Base-by-base conservation (phyloP, 1,139 yeast species). In the Blastobotrys petasosporus region DNA sequence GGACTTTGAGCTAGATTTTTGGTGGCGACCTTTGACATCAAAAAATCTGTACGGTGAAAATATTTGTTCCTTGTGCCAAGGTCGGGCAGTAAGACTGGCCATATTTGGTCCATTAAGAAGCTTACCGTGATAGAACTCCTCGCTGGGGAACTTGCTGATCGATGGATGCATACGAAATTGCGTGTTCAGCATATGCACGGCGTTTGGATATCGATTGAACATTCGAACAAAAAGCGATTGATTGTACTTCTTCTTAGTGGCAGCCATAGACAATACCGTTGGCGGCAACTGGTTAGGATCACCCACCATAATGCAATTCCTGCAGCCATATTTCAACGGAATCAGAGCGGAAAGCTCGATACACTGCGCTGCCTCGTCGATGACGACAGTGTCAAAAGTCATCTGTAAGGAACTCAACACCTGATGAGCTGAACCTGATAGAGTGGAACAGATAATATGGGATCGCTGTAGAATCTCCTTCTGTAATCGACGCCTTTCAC, bases 231-330 rank as follows among this genome's bases (percentile, higher is more conserved):
- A 94, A 60, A 94, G 73, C 61, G 95, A 85, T 63, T 90, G 95
- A 53, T 92, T 96, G 60, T 94, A 94, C 39, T 80, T 79, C 52
- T 75, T 77, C 5, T 77, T 72, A 1, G 94, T 82, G 1, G 97
- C 97, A 7, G 80, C 82, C 57, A 85, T 90, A 0, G 98, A 92
- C 23, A 94, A 67, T n/a, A 94, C 98, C 0, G 99, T 94, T 1
- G 99, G 99, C 0, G 98, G 99, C 52, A 94, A 74, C 68, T 94
- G 99, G 62, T 92, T 90, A 2, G 98, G 98, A 70, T 94, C 99
- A 61, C 99, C 99, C 44, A 94, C 99, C 96, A 94, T 86, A 42
- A 94, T 83, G 69, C 97, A 90, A 48, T 81, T 80, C 52, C 75
- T 80, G 58, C 95, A 86, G 1, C 98, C 98, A 63, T 90, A 94